phyloP scores from a whole-genome alignment of 345 rosid genomes.

The Eucalyptus brandiana region DNA sequence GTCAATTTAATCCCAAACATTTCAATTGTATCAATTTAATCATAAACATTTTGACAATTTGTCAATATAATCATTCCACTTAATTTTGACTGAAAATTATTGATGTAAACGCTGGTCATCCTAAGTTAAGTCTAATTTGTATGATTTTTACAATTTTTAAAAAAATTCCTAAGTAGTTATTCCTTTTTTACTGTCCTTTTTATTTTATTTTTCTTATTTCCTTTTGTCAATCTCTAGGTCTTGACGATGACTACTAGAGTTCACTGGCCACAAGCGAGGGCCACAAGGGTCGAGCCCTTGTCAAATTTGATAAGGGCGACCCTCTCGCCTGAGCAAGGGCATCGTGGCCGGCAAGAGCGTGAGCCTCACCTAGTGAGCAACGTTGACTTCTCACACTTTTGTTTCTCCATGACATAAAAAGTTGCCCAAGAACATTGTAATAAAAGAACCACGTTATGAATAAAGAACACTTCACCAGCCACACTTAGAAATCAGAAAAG shows the following conservation, averaged over 20 bases:
- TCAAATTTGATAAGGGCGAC: not conserved
- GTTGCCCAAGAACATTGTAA: not conserved
- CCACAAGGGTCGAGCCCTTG: too few species aligned
- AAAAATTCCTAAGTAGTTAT: not conserved
- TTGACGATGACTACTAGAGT: accelerated
- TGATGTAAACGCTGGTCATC: accelerated
- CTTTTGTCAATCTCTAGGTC: accelerated
- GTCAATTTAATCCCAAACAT: not conserved
- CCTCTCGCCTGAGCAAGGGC: not conserved
- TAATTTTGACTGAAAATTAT: not conserved
- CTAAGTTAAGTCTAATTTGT: not conserved
- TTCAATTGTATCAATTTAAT: not conserved
- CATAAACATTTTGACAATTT: accelerated
- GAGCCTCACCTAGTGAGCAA: not conserved
- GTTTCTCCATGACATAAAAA: not conserved
- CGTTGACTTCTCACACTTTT: not conserved
- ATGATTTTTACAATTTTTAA: not conserved
- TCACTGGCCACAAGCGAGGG: not conserved
- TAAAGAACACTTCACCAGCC: not conserved
- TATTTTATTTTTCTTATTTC: not conserved
- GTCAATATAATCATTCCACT: not conserved
- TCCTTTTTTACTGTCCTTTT: not conserved
- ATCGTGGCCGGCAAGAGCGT: not conserved
- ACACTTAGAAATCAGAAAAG: not conserved
- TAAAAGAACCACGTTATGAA: not conserved